phyloP scores from a whole-genome alignment of 352 stramenopile species.

The Globisporangium alternatum region DNA sequence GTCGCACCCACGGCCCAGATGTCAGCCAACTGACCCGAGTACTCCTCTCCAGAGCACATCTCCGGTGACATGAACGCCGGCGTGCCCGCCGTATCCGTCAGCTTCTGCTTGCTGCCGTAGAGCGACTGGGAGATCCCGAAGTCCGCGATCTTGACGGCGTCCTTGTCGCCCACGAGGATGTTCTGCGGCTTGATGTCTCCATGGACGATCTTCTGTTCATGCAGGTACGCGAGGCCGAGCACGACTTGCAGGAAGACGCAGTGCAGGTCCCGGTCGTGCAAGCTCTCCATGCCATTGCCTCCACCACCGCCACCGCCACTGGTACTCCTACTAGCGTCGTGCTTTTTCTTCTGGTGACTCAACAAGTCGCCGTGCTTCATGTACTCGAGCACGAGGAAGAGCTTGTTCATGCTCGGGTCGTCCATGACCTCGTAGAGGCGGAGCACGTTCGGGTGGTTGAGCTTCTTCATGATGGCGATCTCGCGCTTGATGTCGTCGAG shows the following conservation, averaged over 20 bases:
- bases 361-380: constrained; percentile 85
- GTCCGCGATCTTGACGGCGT: constrained; percentile 91
- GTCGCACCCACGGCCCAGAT: constrained; percentile 90
- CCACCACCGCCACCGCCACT: background rate
- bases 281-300: constrained; percentile 25
- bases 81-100: constrained; percentile 81
- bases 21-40: constrained; percentile 86
- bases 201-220: constrained; percentile 85
- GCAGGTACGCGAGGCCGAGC: constrained; percentile 86
- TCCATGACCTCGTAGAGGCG: constrained; percentile 96
- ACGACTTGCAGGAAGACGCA: constrained; percentile 74
- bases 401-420: constrained; percentile 90
- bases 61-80: constrained; percentile 93
- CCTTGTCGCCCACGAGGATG: constrained; percentile 81
- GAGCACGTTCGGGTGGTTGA: constrained; percentile 94
- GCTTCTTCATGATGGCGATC: constrained; percentile 97
- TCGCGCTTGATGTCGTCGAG: constrained; percentile 90
- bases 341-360: constrained; percentile 73
- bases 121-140: constrained; percentile 90
- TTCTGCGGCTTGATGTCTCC: constrained; percentile 89
- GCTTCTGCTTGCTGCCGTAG: constrained; percentile 76
- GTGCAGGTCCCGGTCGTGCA: constrained; percentile 71
- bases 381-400: constrained; percentile 98
- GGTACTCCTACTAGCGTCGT: constrained; percentile 21
- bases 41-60: constrained; percentile 84